Evolutionary conservation across 192 early-diverging fungal genomes (phyloP).

Genomic region (Backusella mclennaniae): DNA sequence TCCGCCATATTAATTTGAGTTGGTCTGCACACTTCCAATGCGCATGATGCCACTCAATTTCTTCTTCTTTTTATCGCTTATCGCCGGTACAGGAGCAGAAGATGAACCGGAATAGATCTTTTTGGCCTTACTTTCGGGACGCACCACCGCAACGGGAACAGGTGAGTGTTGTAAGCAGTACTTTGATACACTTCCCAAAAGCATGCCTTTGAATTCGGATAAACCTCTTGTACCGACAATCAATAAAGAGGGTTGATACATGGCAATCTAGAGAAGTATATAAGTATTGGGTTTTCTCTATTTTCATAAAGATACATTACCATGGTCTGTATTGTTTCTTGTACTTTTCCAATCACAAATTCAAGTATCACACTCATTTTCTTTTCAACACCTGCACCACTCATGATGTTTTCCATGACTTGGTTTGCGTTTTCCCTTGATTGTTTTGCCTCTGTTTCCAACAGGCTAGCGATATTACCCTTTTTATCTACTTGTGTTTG

Average conservation of each 20-base stretch:
- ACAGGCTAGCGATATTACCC: neutral
- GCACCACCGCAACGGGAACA: constrained; percentile 63
- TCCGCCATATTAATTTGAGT: neutral
- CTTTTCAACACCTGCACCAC: constrained; percentile 20
- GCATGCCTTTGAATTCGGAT: constrained; percentile 59
- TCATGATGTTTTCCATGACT: constrained; percentile 27
- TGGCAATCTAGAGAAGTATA: constrained; percentile 30
- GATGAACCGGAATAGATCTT: neutral
- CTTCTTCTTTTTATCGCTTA: neutral
- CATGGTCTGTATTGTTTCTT: constrained; percentile 48
- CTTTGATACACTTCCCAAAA: constrained; percentile 62
- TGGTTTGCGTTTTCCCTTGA: constrained; percentile 29
- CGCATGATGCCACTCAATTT: neutral
- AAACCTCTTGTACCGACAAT: constrained; percentile 68
- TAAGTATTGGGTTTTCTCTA: too few species aligned
- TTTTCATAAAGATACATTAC: constrained; percentile 15
- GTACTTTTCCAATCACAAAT: constrained; percentile 45
- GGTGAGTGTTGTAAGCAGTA: constrained; percentile 64
- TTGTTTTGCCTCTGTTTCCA: constrained; percentile 17
- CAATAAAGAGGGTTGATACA: constrained; percentile 61
- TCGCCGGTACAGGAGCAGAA: neutral
- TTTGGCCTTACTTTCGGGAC: constrained; percentile 26
- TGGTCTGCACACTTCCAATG: neutral
- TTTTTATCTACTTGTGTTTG: neutral
- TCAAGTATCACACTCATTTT: constrained; percentile 49